Percentiles rank a stretch among this genome's conserved stretches.
These are phyloP conservation scores for Halteria grandinella DNA, from an alignment of 73 alveolate species.

Conservation along the genomic window DNA sequence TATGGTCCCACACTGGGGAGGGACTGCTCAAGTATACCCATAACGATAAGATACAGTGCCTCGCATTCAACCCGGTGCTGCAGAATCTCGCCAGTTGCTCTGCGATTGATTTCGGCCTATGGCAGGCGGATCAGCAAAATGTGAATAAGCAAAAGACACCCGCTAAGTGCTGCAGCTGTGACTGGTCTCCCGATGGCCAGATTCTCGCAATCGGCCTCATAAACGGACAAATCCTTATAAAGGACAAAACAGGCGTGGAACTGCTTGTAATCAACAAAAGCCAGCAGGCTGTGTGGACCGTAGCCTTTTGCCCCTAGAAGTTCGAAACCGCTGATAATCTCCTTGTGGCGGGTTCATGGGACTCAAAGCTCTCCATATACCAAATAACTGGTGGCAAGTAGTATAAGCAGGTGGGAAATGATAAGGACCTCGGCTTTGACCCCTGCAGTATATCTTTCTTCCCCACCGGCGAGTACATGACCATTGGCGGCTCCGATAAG, in stretches of 20 bases:
- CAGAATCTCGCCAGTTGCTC: constrained; percentile 83
- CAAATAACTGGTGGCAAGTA: constrained; percentile 60
- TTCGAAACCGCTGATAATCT: constrained; percentile 66
- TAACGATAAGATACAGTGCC: constrained; percentile 72
- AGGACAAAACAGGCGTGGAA: constrained; percentile 74
- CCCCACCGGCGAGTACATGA: constrained; percentile 77
- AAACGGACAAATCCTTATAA: constrained; percentile 65
- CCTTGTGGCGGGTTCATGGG: constrained; percentile 91
- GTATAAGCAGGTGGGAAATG: constrained; percentile 69
- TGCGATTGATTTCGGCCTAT: constrained; percentile 80
- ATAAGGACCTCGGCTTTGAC: constrained; percentile 76
- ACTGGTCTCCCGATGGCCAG: constrained; percentile 84
- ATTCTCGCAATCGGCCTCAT: constrained; percentile 74
- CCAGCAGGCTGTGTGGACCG: constrained; percentile 79
- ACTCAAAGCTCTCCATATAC: constrained; percentile 77
- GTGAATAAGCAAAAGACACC: constrained; percentile 67
- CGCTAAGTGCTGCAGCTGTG: constrained; percentile 62
- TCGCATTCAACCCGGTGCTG: constrained; percentile 87
- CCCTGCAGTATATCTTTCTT: constrained; percentile 74
- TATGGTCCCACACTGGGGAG: constrained; percentile 85
- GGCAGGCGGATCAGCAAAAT: constrained; percentile 70
- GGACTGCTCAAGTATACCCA: constrained; percentile 74
- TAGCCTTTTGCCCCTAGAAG: constrained; percentile 70
- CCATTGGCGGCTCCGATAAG: constrained; percentile 78
- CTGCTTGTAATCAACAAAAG: constrained; percentile 58